Evolutionary conservation across 2,329 filamentous ascomycete genomes (phyloP), one percentile per base, ranked within the genome.

Genomic region (Trichoderma breve): DNA sequence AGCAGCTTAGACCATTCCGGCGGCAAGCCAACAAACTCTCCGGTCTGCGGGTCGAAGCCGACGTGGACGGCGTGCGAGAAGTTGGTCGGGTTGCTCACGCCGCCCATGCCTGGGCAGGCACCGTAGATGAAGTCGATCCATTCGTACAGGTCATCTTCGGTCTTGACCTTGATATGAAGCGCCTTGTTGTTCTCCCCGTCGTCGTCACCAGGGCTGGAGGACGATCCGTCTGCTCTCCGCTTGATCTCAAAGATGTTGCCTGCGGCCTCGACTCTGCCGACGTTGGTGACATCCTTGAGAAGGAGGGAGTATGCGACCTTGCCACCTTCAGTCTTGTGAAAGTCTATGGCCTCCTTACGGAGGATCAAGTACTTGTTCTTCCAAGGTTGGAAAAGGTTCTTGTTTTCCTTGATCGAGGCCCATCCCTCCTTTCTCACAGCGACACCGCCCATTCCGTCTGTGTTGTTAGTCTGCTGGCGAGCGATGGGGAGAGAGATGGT

Each of bases 41-140:
- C 96, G 3, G 94, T 97, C 77, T 94, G 92, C 30, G 95, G 94
- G 80, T 99, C 96, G 79, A 98, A 99, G 73, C 96, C 96, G 75
- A 99, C 96, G 81, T 99, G 96, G 28, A 99, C 95, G 61, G 95
- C 92, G 81, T 99, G 96, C 28, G 93, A 94, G 84, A 99, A 99
- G 84, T 98, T 98, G 75, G 96, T 98, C 6, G 96, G 96, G 82
- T 98, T 98, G 83, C 95, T 98, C 71, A 99, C 96, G 76, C 96
- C 96, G 73, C 96, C 95, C 94, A 98, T 97, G 74, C 94, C 95
- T 21, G 96, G 96, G 81, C 95, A 98, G 75, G 95, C 92, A 77
- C 95, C 94, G 81, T 98, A 98, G 76, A 99, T 97, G 81, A 95
- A 93, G 82, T 99, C 96, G 78, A 98, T 97, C 96, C 96, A 99